phyloP scores from a whole-genome alignment of 2,329 filamentous ascomycete genomes.

The Lachnellula suecica region DNA sequence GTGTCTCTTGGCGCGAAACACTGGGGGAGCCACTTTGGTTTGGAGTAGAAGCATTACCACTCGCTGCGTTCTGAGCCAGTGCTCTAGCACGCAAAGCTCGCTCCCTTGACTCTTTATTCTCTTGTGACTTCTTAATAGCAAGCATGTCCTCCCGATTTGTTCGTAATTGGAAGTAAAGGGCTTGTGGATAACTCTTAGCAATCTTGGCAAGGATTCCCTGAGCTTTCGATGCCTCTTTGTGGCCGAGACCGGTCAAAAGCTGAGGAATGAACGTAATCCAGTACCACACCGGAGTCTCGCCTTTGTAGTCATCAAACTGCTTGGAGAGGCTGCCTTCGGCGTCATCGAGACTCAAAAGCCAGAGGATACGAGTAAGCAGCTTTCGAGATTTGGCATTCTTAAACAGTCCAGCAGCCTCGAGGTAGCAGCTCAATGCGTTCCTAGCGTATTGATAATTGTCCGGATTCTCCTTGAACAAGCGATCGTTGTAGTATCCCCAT shows the following conservation, averaged over 20 bases:
- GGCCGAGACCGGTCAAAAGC: constrained; percentile 83
- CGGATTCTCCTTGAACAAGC: constrained; percentile 90
- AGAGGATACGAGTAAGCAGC: constrained; percentile 87
- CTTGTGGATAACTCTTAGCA: constrained; percentile 92
- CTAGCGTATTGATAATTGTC: constrained; percentile 78
- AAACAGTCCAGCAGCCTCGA: constrained; percentile 93
- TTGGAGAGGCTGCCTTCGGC: constrained; percentile 77
- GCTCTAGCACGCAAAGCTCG: constrained; percentile 36
- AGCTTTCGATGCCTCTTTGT: constrained; percentile 86
- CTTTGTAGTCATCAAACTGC: constrained; percentile 95
- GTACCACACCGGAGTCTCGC: constrained; percentile 97
- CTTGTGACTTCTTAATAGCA: constrained; percentile 86
- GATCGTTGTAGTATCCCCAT: constrained; percentile 98
- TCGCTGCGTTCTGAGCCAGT: constrained; percentile 30
- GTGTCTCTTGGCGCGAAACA: constrained; percentile 26
- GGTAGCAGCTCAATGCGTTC: constrained; percentile 91
- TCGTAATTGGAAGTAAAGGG: constrained; percentile 91
- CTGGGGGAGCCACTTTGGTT: constrained; percentile 33
- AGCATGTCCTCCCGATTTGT: constrained; percentile 94
- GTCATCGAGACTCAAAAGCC: constrained; percentile 93
- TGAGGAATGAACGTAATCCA: constrained; percentile 99
- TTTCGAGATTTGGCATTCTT: constrained; percentile 97
- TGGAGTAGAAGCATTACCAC: constrained; percentile 20
- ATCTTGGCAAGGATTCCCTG: constrained; percentile 88
- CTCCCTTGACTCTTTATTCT: constrained; percentile 62